phyloP scores from a whole-genome alignment of 768 basidiomycete genomes.

The Pilatotrama ljubarskyi region DNA sequence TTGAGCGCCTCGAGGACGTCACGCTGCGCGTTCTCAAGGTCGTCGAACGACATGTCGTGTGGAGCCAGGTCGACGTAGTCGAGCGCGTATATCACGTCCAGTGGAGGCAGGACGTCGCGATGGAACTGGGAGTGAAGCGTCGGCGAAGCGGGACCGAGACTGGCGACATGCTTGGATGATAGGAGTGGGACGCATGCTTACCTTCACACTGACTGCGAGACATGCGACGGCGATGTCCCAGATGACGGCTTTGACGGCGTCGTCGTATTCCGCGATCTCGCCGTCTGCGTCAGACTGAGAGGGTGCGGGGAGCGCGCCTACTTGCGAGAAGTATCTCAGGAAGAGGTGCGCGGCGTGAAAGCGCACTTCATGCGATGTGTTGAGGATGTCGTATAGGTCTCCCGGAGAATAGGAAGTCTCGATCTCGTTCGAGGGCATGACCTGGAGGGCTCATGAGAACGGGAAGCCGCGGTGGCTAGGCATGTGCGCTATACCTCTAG shows the following conservation, averaged over 20 bases:
- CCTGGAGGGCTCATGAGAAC: constrained; percentile 7
- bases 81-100: constrained; percentile 49
- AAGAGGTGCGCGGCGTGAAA: constrained; percentile 68
- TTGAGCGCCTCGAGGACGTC: constrained; percentile 50
- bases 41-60: constrained; percentile 43
- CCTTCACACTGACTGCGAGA: constrained; percentile 64
- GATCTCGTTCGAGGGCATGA: constrained; percentile 16
- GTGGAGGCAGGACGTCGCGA: constrained; percentile 60
- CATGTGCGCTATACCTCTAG: constrained; percentile 37
- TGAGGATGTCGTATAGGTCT: constrained; percentile 55
- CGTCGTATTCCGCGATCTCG: constrained; percentile 1
- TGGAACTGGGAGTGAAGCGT: constrained; percentile 45
- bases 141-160: not conserved
- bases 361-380: constrained; percentile 54
- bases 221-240: constrained; percentile 65
- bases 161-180: not conserved
- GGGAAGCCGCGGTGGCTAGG: not conserved
- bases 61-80: constrained; percentile 56
- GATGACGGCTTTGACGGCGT: constrained; percentile 33
- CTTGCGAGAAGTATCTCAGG: constrained; percentile 51
- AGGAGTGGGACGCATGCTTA: constrained; percentile 21
- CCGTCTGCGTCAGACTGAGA: not conserved
- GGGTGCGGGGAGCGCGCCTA: constrained; percentile 28
- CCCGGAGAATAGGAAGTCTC: constrained; percentile 18
- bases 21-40: constrained; percentile 62